A percentile compares a stretch with the other conserved stretches of the same genome.
Evolutionary conservation across 2,329 filamentous ascomycete genomes (phyloP).

Genomic region (Colletotrichum limetticola): DNA sequence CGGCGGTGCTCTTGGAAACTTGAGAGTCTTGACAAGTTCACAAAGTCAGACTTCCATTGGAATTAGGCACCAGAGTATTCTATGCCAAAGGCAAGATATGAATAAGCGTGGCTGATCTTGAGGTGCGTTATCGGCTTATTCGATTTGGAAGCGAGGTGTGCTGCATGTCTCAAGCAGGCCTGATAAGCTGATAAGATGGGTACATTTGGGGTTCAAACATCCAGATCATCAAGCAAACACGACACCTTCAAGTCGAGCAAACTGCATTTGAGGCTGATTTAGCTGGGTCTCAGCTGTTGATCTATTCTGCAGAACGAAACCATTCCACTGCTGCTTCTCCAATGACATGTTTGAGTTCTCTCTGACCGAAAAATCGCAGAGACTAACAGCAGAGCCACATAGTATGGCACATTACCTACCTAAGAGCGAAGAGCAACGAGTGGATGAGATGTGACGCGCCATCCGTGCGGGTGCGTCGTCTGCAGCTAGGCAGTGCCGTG

Average conservation of each 20-base stretch:
- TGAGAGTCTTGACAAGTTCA: neutral
- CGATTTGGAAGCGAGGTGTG: neutral
- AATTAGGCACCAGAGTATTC: too few relatives aligned
- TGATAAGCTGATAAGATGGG: neutral
- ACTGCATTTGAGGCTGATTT: too few relatives aligned
- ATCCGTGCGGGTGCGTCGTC: constrained; percentile 23
- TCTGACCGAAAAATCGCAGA: neutral
- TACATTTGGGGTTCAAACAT: neutral
- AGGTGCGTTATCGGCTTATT: neutral
- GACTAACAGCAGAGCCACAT: neutral
- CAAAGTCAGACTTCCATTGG: too few relatives aligned
- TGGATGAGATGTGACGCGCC: constrained; percentile 19
- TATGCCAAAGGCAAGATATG: too few relatives aligned
- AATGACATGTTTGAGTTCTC: neutral
- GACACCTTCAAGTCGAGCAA: too few relatives aligned
- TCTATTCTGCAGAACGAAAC: neutral
- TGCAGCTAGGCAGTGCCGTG: constrained; percentile 2
- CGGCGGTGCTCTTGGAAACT: constrained; percentile 13
- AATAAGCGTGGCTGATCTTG: neutral
- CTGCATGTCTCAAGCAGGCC: neutral
- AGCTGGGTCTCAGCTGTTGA: too few relatives aligned
- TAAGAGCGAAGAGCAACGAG: neutral
- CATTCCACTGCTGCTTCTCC: neutral
- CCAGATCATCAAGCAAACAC: neutral
- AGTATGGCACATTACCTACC: neutral